phyloP scores from a whole-genome alignment of 1,284 basidiomycete species.

The Apiotrichum mycotoxinovorans region DNA sequence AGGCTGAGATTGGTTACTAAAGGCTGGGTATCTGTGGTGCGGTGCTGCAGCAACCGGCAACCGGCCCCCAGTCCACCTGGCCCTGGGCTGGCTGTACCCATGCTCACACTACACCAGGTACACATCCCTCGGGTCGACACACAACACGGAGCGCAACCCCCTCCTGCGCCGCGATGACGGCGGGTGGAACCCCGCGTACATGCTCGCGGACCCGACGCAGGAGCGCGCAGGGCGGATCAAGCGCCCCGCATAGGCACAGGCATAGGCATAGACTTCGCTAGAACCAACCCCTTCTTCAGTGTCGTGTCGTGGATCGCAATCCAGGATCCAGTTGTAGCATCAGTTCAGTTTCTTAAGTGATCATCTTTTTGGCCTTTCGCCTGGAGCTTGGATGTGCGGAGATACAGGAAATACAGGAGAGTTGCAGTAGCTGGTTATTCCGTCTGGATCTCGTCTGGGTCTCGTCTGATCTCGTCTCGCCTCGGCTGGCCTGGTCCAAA shows the following conservation, averaged over 20 bases:
- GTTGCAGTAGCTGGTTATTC: too few species aligned
- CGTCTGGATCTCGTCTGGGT: too few species aligned
- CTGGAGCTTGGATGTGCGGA: too few species aligned
- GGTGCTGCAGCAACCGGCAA: too few species aligned
- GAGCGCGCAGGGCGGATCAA: slow-evolving; percentile 12
- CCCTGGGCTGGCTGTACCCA: too few species aligned
- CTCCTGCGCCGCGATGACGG: slow-evolving; percentile 55
- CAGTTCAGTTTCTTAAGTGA: neutral
- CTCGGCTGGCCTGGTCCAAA: neutral
- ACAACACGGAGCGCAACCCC: slow-evolving; percentile 91
- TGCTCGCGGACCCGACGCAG: slow-evolving; percentile 56
- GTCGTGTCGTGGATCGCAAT: too few species aligned
- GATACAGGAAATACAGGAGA: too few species aligned
- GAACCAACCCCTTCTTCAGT: neutral
- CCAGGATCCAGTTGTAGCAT: neutral
- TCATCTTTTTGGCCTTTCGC: too few species aligned
- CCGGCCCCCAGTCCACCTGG: too few species aligned
- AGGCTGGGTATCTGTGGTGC: too few species aligned
- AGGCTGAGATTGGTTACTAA: too few species aligned
- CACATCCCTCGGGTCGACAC: slow-evolving; percentile 91
- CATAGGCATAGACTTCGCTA: slow-evolving; percentile 1
- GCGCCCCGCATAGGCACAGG: neutral
- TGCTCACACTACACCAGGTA: too few species aligned
- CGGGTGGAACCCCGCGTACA: slow-evolving; percentile 41
- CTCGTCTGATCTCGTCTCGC: neutral